Base-by-base conservation (phyloP, 140 eudicot species). In the Anethum foeniculum region DNA sequence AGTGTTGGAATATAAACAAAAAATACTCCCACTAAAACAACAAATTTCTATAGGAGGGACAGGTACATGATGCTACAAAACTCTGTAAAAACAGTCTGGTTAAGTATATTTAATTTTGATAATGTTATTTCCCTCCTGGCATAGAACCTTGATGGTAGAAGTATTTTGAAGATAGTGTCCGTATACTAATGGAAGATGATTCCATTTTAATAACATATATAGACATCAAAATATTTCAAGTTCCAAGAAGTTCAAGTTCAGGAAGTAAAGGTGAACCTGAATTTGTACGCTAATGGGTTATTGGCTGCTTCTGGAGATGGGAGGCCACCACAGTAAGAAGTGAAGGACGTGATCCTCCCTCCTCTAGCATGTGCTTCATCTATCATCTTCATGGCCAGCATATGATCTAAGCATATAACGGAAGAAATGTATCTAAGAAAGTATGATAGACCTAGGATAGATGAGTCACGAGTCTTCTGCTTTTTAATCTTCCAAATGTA, bases 381-480 rank as follows among this genome's bases (percentile, higher is more conserved):
- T 78, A 96, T 96, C 97, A 96, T 93, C 87, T 90, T 96, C 98
- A 93, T 93, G 73, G 99, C 97, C 98, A 96, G 87, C 99, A 96
- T 96, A 85, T 96, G 99, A 88, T 96, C 99, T 95, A 87, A 87
- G 28, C 85, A 87, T 60, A 21, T 27, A 81, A 54, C 15, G 36
- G 27, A 41, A 32, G 38, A 51, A 5, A 30, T 44, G 27, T 7
- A 84, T 77, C 36, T 60, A 13, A 47, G n/a, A 12, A 81, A 32
- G 83, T 25, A 13, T n/a, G 43, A 19, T 13, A 11, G 38, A 19
- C 71, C 67, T 39, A 72, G 69, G 77, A 72, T 47, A 47, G 48
- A 44, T 44, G 48, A 43, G 48, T 8, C 51, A 47, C 47, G 54
- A 32, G 19, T 41, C 78, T 8, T 41, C 54, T 46, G 3, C 18